Percentiles rank a stretch among this genome's conserved stretches.
These are phyloP conservation scores for Tetracladium setigerum DNA, from an alignment of 495 filamentous ascomycete species.

Conservation along the genomic window DNA sequence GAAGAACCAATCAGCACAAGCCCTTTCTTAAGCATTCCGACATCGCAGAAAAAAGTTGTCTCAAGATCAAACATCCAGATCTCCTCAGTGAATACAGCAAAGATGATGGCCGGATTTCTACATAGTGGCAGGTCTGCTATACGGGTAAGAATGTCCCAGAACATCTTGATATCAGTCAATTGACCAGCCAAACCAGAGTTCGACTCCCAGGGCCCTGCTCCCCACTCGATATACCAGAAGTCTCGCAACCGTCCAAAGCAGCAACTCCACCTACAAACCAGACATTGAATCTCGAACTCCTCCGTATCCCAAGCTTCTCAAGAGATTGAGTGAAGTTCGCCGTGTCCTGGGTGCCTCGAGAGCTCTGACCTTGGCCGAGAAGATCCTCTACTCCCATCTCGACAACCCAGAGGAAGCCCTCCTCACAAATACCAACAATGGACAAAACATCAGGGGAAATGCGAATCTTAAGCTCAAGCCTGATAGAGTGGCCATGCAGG, in stretches of 20 bases:
- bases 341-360: conserved; percentile 58
- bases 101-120: conserved; percentile 11
- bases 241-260: conserved; percentile 18
- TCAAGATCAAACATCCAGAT: not conserved
- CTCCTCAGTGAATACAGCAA: no score
- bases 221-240: conserved; percentile 10
- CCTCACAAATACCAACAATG: conserved; percentile 71
- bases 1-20: conserved; percentile 11
- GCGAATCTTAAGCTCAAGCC: conserved; percentile 97
- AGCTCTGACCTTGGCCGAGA: conserved; percentile 83
- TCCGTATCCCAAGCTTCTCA: conserved; percentile 55
- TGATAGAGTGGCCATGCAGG: conserved; percentile 97
- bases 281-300: conserved; percentile 21
- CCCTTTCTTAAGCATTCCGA: conserved; percentile 11
- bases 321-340: conserved; percentile 57
- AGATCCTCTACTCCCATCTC: conserved; percentile 95
- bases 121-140: conserved; percentile 20
- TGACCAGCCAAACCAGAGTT: conserved; percentile 15
- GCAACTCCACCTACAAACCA: conserved; percentile 13
- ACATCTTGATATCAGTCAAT: not conserved
- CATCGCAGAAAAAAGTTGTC: conserved; percentile 1
- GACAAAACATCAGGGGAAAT: conserved; percentile 69
- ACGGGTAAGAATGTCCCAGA: conserved; percentile 8
- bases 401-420: conserved; percentile 81
- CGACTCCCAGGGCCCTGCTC: conserved; percentile 1